Percentiles rank a stretch among this genome's conserved stretches.
Evolutionary conservation across 768 basidiomycete genomes (phyloP).

Genomic region (Dentipellis fragilis): DNA sequence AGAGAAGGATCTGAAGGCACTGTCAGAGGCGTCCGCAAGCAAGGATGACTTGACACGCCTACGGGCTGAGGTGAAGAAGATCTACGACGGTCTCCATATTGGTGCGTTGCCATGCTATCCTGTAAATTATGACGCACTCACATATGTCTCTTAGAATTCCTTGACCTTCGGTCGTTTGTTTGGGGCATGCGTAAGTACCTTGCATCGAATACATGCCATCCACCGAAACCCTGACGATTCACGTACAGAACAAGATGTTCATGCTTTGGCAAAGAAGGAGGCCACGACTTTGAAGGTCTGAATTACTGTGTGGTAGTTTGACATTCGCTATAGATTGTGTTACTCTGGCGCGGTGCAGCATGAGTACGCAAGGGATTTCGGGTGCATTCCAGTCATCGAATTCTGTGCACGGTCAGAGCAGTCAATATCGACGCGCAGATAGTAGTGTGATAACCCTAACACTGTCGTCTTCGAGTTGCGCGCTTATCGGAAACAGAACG

Average conservation of each 20-base stretch:
- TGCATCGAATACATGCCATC: not conserved
- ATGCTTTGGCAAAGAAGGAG: slow-evolving; percentile 61
- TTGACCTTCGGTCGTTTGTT: slow-evolving; percentile 72
- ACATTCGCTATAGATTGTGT: not conserved
- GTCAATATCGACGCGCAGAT: too few relatives aligned
- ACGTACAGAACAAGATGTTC: slow-evolving; percentile 66
- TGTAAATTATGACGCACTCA: not conserved
- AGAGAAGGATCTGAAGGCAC: slow-evolving; percentile 78
- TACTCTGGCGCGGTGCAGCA: too few relatives aligned
- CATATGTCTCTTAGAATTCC: slow-evolving; percentile 43
- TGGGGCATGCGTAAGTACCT: slow-evolving; percentile 76
- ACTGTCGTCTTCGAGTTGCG: too few relatives aligned
- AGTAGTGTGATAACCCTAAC: too few relatives aligned
- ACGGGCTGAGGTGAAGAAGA: slow-evolving; percentile 76
- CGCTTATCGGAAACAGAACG: too few relatives aligned
- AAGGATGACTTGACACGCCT: slow-evolving; percentile 77
- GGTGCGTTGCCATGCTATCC: slow-evolving; percentile 33
- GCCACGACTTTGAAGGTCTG: slow-evolving; percentile 40
- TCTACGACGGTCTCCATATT: slow-evolving; percentile 76
- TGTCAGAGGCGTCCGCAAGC: slow-evolving; percentile 51
- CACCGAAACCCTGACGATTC: not conserved
- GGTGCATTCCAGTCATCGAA: too few relatives aligned
- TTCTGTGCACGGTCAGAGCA: too few relatives aligned
- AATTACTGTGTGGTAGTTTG: not conserved
- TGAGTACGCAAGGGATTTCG: too few relatives aligned